Conservation (phyloP, 192 early-diverging fungal species). For the Physocladia obscura region DNA sequence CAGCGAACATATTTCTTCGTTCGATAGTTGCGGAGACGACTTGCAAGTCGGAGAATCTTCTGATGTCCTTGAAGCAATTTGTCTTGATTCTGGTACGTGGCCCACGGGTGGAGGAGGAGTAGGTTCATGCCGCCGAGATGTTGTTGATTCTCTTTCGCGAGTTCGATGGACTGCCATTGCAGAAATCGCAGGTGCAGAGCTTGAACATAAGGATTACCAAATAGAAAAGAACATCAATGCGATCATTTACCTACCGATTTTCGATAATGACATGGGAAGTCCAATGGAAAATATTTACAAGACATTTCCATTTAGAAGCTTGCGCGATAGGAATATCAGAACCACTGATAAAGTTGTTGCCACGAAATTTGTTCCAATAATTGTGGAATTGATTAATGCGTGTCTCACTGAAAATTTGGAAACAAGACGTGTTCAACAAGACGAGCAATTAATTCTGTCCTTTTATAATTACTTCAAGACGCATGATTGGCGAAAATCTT, state of each 20-base stretch:
- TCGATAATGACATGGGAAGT: slow-evolving; percentile 49
- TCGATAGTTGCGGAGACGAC: background rate
- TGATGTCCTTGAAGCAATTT: slow-evolving; percentile 37
- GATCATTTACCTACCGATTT: slow-evolving; percentile 42
- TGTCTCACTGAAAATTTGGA: slow-evolving; percentile 27
- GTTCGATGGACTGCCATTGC: slow-evolving; percentile 46
- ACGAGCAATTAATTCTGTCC: slow-evolving; percentile 43
- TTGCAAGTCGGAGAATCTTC: background rate
- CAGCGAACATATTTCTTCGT: slow-evolving; percentile 19
- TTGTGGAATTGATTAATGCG: slow-evolving; percentile 35
- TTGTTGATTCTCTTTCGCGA: slow-evolving; percentile 39
- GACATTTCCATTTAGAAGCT: slow-evolving; percentile 21
- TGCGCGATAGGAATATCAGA: slow-evolving; percentile 17
- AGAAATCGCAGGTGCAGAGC: slow-evolving; percentile 43
- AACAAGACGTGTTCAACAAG: slow-evolving; percentile 22
- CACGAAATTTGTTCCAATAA: slow-evolving; percentile 36
- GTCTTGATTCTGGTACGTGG: slow-evolving; percentile 47
- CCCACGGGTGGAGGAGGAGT: slow-evolving; percentile 52
- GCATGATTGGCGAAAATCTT: slow-evolving; percentile 39
- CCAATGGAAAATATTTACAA: slow-evolving; percentile 44
- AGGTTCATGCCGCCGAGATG: slow-evolving; percentile 46
- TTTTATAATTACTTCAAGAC: slow-evolving; percentile 40
- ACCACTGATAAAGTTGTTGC: slow-evolving; percentile 34
- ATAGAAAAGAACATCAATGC: slow-evolving; percentile 48
- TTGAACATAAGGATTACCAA: slow-evolving; percentile 50